These are phyloP conservation scores for Paramecium octaurelia DNA, from an alignment of 73 alveolate species.

Conservation along the genomic window DNA sequence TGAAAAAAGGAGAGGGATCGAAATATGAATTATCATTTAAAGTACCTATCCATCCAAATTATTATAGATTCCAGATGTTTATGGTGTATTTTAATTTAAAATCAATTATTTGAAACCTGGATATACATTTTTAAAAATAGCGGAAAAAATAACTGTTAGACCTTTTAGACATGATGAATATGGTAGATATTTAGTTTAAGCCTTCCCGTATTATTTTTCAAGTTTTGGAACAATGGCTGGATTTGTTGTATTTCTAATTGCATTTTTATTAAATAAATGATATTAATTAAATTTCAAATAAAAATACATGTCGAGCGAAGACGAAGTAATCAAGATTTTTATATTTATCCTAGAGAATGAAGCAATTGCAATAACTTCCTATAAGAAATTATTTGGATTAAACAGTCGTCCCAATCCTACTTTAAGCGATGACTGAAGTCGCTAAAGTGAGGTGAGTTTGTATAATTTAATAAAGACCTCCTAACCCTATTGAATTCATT, in stretches of 20 bases:
- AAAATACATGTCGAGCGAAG: conserved; percentile 33
- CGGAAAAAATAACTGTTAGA: conserved; percentile 52
- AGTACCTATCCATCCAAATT: neutral
- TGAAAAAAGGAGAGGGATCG: conserved; percentile 41
- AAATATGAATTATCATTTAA: conserved; percentile 8
- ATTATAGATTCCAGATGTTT: conserved; percentile 36
- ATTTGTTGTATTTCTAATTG: conserved; percentile 50
- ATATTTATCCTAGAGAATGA: neutral
- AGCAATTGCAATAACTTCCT: conserved; percentile 63
- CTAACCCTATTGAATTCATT: conserved; percentile 82
- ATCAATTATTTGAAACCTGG: conserved; percentile 57
- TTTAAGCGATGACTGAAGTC: conserved; percentile 80
- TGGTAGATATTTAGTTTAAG: conserved; percentile 55
- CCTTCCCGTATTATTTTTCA: conserved; percentile 48
- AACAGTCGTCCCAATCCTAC: conserved; percentile 84
- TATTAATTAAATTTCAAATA: conserved; percentile 43
- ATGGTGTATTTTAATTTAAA: conserved; percentile 57
- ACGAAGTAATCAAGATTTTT: neutral
- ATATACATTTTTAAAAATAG: conserved; percentile 37
- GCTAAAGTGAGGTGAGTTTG: conserved; percentile 74
- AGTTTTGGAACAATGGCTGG: conserved; percentile 60
- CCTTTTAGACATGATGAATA: conserved; percentile 60
- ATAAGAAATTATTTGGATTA: conserved; percentile 81
- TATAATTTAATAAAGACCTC: conserved; percentile 67
- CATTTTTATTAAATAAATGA: conserved; percentile 51